These are phyloP conservation scores for Cutaneotrichosporon cutaneum DNA, from an alignment of 1,284 basidiomycete species.

Conservation along the genomic window DNA sequence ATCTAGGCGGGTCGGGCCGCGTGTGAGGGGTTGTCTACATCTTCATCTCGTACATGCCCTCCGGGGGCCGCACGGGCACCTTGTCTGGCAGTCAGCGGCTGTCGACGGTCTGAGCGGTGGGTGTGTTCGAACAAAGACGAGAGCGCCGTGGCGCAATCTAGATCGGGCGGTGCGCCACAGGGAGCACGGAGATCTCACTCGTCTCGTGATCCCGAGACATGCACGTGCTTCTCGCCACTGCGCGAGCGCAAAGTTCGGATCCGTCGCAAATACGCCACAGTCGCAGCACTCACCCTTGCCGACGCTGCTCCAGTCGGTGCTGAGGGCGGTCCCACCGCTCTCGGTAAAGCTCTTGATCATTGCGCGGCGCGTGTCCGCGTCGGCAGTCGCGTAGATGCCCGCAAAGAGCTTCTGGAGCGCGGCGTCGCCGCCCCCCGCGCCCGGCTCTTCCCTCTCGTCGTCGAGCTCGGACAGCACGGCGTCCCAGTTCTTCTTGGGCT, in stretches of 20 bases:
- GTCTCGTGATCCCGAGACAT: not conserved
- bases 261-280: too few relatives aligned
- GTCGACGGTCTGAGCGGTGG: not conserved
- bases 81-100: constrained; percentile 30
- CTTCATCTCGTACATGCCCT: constrained; percentile 64
- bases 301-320: constrained; percentile 91
- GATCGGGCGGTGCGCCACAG: too few relatives aligned
- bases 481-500: constrained; percentile 48
- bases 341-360: constrained; percentile 96
- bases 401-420: constrained; percentile 53
- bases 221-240: not conserved
- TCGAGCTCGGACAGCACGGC: constrained; percentile 41
- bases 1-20: constrained; percentile 2
- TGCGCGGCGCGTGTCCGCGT: constrained; percentile 80
- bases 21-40: constrained; percentile 12
- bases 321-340: constrained; percentile 85
- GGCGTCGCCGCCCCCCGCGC: constrained; percentile 48
- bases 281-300: constrained; percentile 56
- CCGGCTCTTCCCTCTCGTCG: constrained; percentile 30
- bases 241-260: too few relatives aligned
- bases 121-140: too few relatives aligned
- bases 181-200: too few relatives aligned
- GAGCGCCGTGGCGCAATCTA: not conserved
- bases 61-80: constrained; percentile 67
- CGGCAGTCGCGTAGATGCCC: constrained; percentile 73